Evolutionary conservation across 257 asterid genomes (phyloP).

Genomic region (Jacaranda copaia): DNA sequence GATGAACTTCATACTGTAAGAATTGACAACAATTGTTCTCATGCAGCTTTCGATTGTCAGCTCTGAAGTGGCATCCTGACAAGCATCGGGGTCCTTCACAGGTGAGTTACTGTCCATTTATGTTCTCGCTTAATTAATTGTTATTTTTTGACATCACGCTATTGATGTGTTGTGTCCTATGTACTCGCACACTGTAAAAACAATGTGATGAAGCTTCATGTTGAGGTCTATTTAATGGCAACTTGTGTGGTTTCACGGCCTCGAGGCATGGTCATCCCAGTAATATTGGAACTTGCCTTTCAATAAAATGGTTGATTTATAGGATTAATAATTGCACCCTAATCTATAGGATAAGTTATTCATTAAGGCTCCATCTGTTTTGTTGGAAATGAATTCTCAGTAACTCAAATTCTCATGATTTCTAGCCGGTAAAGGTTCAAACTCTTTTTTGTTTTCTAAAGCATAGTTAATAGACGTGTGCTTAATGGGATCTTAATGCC

Average conservation of each 20-base stretch:
- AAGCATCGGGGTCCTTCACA: slow-evolving; percentile 82
- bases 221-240: neutral
- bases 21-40: slow-evolving; percentile 17
- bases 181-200: neutral
- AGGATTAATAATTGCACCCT: no score
- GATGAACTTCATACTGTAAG: neutral
- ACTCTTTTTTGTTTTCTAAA: no score
- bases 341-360: no score
- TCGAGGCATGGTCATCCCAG: slow-evolving; percentile 3
- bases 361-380: no score
- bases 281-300: neutral
- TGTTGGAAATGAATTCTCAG: no score
- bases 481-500: no score
- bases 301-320: neutral
- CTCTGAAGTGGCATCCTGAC: slow-evolving; percentile 97
- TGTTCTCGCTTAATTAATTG: neutral
- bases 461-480: no score
- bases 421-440: no score
- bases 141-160: neutral
- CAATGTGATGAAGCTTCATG: slow-evolving; percentile 7
- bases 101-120: slow-evolving; percentile 49
- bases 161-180: neutral
- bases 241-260: neutral
- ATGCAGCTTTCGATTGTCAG: slow-evolving; percentile 81
- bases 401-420: no score